Evolutionary conservation across 2,329 filamentous ascomycete species (phyloP).

Genomic region (Ophioceras dolichostomum): DNA sequence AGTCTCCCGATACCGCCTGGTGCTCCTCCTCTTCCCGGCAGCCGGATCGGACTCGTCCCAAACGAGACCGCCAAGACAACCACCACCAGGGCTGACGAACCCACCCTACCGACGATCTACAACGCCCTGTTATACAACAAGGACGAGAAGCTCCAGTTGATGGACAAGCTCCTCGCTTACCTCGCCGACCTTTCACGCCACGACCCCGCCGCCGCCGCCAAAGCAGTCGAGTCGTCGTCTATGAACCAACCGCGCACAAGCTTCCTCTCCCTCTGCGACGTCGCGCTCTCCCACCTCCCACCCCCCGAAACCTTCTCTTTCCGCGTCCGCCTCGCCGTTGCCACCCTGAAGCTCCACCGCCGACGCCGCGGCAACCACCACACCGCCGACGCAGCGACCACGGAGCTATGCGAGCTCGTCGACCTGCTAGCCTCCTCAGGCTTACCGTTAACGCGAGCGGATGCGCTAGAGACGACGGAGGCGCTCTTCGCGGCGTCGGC

Average conservation of each 20-base stretch:
- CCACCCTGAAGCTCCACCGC: slow-evolving; percentile 11
- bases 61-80: background rate
- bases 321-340: slow-evolving; percentile 1
- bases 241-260: slow-evolving; percentile 6
- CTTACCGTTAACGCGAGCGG: slow-evolving; percentile 19
- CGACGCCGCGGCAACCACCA: no score
- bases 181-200: background rate
- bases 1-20: background rate
- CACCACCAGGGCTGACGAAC: no score
- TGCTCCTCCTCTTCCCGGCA: background rate
- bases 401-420: slow-evolving; percentile 15
- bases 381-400: slow-evolving; percentile 4
- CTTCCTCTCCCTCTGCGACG: slow-evolving; percentile 11
- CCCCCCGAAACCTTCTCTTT: slow-evolving; percentile 17
- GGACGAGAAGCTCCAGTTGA: background rate
- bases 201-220: background rate
- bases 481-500: slow-evolving; percentile 17
- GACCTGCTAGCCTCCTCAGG: slow-evolving; percentile 26
- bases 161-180: background rate
- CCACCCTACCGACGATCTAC: background rate
- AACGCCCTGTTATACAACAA: background rate
- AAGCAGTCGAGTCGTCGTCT: background rate
- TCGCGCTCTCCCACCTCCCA: slow-evolving; percentile 15
- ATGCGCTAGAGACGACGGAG: slow-evolving; percentile 23
- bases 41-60: background rate